phyloP scores from a whole-genome alignment of 495 filamentous ascomycete genomes.

The Xeromyces bisporus region DNA sequence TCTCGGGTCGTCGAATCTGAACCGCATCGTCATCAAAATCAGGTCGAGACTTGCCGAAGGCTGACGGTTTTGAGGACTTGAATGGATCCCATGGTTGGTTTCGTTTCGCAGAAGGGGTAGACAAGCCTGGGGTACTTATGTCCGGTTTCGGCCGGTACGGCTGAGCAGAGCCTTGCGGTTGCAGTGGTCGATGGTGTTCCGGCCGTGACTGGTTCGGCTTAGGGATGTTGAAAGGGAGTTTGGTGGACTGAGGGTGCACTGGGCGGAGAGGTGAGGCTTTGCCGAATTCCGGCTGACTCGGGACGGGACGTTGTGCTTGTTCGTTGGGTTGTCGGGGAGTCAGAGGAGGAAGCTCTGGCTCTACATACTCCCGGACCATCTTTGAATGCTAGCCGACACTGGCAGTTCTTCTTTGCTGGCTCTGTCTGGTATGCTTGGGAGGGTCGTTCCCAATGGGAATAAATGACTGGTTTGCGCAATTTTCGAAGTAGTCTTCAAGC shows the following conservation, averaged over 20 bases:
- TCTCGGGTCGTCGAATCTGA: conserved; percentile 30
- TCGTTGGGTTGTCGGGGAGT: conserved; percentile 18
- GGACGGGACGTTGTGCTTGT: conserved; percentile 9
- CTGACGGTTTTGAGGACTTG: conserved; percentile 25
- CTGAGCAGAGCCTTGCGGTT: conserved; percentile 7
- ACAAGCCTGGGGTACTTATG: conserved; percentile 3
- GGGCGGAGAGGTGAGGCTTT: conserved; percentile 37
- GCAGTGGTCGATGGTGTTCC: conserved; percentile 29
- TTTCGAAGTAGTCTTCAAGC: too few relatives aligned
- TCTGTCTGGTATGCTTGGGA: too few relatives aligned
- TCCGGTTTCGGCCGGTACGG: conserved; percentile 10
- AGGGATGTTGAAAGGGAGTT: conserved; percentile 33
- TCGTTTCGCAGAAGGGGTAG: conserved; percentile 12
- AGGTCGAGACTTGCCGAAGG: conserved; percentile 16
- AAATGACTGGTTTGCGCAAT: too few relatives aligned
- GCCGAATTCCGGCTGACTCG: conserved; percentile 38
- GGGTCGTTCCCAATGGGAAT: too few relatives aligned
- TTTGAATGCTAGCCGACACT: too few relatives aligned
- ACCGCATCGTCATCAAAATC: conserved; percentile 17
- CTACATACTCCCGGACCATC: too few relatives aligned
- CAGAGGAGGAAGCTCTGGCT: conserved; percentile 13
- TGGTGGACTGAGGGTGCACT: conserved; percentile 22
- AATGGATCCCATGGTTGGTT: conserved; percentile 25
- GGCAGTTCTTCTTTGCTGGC: too few relatives aligned
- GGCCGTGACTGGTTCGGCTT: conserved; percentile 28